phyloP scores from a whole-genome alignment of 116 monocot genomes.

The Posidonia oceanica region DNA sequence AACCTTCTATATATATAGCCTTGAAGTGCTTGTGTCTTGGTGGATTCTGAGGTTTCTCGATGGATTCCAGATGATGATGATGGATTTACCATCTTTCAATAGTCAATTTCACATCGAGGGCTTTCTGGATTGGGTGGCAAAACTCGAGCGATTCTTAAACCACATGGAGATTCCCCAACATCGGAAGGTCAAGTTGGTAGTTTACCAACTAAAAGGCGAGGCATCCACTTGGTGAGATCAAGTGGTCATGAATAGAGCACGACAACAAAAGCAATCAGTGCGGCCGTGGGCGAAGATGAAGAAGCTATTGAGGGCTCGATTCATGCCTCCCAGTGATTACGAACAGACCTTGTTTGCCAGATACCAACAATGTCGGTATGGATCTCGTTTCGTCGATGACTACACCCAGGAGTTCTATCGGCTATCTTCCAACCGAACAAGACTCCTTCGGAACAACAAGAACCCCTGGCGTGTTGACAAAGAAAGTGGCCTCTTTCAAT shows the following conservation, averaged over 20 bases:
- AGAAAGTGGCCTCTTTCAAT: background rate
- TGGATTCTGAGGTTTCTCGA: too few relatives aligned
- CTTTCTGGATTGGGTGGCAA: background rate
- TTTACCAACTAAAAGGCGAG: background rate
- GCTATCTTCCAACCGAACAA: too few relatives aligned
- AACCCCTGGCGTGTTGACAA: background rate
- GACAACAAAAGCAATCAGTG: too few relatives aligned
- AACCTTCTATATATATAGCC: too few relatives aligned
- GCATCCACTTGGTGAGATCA: background rate
- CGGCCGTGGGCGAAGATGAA: background rate
- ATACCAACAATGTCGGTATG: background rate
- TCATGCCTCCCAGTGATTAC: background rate
- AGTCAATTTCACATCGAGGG: background rate
- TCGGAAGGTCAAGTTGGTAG: background rate
- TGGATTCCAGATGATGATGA: too few relatives aligned
- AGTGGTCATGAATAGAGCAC: too few relatives aligned
- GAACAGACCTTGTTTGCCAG: background rate
- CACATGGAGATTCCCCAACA: background rate
- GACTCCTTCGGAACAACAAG: too few relatives aligned
- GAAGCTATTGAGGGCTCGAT: background rate
- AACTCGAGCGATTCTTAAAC: conserved; percentile 8
- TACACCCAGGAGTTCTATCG: too few relatives aligned
- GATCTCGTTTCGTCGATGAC: background rate
- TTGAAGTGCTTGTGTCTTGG: too few relatives aligned
- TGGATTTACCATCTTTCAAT: conserved; percentile 1